These are phyloP conservation scores for Geotrichum europaeum DNA, from an alignment of 1,139 yeast genomes.

Conservation along the genomic window DNA sequence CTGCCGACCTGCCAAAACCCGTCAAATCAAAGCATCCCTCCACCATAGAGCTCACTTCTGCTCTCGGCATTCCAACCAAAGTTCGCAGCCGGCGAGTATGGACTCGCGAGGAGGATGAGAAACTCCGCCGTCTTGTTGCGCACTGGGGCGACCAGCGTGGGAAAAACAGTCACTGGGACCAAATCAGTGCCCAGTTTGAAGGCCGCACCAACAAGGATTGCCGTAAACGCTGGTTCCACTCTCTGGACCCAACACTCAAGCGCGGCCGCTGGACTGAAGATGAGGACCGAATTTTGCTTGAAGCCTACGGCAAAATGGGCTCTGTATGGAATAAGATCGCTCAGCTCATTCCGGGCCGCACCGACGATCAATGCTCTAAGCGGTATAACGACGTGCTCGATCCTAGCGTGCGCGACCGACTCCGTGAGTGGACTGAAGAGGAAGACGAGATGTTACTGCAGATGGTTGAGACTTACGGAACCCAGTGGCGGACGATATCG, in stretches of 20 bases:
- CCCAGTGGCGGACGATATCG: constrained; percentile 85
- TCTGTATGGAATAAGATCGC: constrained; percentile 86
- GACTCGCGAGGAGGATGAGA: constrained; percentile 74
- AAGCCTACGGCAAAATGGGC: constrained; percentile 64
- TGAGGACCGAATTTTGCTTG: constrained; percentile 63
- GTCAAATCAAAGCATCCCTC: constrained; percentile 18
- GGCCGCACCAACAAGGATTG: constrained; percentile 87
- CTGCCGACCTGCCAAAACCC: not conserved
- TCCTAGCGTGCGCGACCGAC: constrained; percentile 70
- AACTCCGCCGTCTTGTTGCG: constrained; percentile 62
- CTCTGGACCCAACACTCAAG: constrained; percentile 71
- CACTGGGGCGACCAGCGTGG: constrained; percentile 89
- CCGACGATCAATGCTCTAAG: constrained; percentile 94
- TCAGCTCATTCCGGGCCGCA: constrained; percentile 68
- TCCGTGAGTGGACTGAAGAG: constrained; percentile 71
- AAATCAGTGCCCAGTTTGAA: constrained; percentile 57
- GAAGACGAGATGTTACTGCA: constrained; percentile 68
- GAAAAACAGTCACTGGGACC: constrained; percentile 63
- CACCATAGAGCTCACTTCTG: constrained; percentile 18
- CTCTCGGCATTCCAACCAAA: constrained; percentile 18
- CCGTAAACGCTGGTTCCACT: constrained; percentile 82
- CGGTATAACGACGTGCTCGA: constrained; percentile 84
- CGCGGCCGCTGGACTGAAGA: constrained; percentile 88
- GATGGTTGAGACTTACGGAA: constrained; percentile 68
- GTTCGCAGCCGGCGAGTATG: constrained; percentile 49